These are phyloP conservation scores for Phalaenopsis hybrid DNA, from an alignment of 116 monocot genomes.

Conservation along the genomic window DNA sequence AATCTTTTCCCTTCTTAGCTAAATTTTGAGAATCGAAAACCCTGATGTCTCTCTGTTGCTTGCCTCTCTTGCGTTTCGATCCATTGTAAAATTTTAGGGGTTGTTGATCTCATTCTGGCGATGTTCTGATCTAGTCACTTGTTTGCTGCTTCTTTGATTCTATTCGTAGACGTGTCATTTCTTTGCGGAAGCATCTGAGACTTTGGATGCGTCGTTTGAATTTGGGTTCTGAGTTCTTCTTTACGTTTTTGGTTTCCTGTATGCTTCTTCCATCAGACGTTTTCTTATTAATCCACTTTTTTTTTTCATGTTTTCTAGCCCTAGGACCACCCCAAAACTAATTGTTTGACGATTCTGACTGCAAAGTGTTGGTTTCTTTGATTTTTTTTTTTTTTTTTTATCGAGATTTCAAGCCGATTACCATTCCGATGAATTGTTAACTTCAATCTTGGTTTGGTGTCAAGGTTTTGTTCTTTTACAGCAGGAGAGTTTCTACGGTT, in stretches of 20 bases:
- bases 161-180: background rate
- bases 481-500: background rate
- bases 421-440: background rate
- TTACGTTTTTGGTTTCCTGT: constrained; percentile 10
- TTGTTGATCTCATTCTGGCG: background rate
- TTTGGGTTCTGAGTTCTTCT: constrained; percentile 12
- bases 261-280: constrained; percentile 56
- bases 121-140: background rate
- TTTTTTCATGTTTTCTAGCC: constrained; percentile 8
- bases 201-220: constrained; percentile 8
- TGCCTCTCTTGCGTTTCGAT: background rate
- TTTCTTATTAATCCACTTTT: constrained; percentile 35
- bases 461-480: background rate
- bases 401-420: background rate
- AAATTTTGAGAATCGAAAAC: background rate
- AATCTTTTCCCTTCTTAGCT: background rate
- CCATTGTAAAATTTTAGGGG: background rate
- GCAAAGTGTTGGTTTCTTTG: background rate
- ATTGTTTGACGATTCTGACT: background rate
- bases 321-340: background rate
- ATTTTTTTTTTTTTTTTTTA: background rate
- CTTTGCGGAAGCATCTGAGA: background rate
- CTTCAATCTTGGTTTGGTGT: background rate
- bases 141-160: background rate
- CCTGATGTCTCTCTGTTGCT: background rate